Base-by-base conservation (phyloP, 345 rosid species). In the Citrus glauca region DNA sequence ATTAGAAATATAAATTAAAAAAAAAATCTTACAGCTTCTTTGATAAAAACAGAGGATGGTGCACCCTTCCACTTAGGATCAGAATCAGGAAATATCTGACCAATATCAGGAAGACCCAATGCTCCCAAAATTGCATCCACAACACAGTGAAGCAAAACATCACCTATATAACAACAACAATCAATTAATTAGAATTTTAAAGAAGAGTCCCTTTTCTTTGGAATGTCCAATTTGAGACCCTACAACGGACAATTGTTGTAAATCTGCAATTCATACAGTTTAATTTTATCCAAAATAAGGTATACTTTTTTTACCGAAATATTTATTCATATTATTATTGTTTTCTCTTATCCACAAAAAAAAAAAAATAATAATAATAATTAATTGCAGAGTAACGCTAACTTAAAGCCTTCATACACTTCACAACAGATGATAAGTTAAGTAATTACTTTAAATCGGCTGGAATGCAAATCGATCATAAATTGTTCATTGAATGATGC, bases 51-150 rank as follows among this genome's bases (percentile, higher is more conserved):
- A 71, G 97, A 92, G 1, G 99, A 92, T 42, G 97, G 72, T 40
- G 98, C 98, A 79, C 98, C 99, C 87, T 92, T 92, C 99, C 98
- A 94, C 82, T 92, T 92, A 35, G 99, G 97, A 86, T 96, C 99
- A 65, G 84, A 73, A 78, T 96, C 97, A 9, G 99, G 99, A 74
- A 96, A 94, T 45, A 96, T 92, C 90, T 94, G 98, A 45, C 99
- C 98, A 50, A 96, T 96, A 89, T 96, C 99, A 63, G 99, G 99
- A 56, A 96, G 91, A 37, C 99, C 98, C 77, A 96, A 68, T 2
- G 99, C 99, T 53, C 98, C 98, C 89, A 96, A 75, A 79, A 96
- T 91, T 24, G 99, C 98, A 91, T 94, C 98, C 80, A 96, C 99
- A 53, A 94, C 98, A 82, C 99, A 96, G 81, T 94, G 98, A 53